Base-by-base conservation (phyloP, 2,329 filamentous ascomycete species). In the Ceratocystis diversiconidia region DNA sequence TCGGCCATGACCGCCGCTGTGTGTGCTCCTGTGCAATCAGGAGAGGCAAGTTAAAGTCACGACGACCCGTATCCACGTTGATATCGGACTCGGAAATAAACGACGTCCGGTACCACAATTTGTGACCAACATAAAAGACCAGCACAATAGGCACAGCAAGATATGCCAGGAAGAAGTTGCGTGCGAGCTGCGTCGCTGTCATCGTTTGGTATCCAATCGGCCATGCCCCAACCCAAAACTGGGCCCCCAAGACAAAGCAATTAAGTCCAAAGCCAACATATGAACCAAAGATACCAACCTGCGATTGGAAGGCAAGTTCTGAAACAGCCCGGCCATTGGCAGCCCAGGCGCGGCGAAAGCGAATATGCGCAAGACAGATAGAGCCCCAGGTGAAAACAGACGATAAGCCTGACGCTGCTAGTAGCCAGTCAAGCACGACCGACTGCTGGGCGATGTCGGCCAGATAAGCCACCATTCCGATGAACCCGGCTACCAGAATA, bases 331-430 rank as follows among this genome's bases (percentile, higher is more conserved):
- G 87, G 57, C 88, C 88, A 68, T 86, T 83, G 12, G 76, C 72
- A 57, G 78, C 79, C 90, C 90, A 95, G n/a, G 86, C 89, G 30
- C 77, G 77, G 69, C 92, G 89, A 82, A 96, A 96, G 65, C 91
- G 90, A 72, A 96, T 95, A 75, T 96, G 92, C 28, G 87, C 84
- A n/a, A 95, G 77, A 74, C 90, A 95, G 74, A 96, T 92, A 69
- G 88, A 88, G 65, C 80, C 84, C 89, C 89, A 92, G 4, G 87
- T 91, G 77, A 92, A 89, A 72, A 89, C 81, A 50, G 82, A 85
- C 12, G 84, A 86, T 17, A 90, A 79, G 57, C 84, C 86, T 3
- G 85, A 87, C 60, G 88, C 78, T 62, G 86, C 82, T n/a, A 88
- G 79, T 74, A 95, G 82, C 90, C 90, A 95, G 70, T 82, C 79